phyloP scores from a whole-genome alignment of 2,329 filamentous ascomycete genomes.

The Colletotrichum agaves region DNA sequence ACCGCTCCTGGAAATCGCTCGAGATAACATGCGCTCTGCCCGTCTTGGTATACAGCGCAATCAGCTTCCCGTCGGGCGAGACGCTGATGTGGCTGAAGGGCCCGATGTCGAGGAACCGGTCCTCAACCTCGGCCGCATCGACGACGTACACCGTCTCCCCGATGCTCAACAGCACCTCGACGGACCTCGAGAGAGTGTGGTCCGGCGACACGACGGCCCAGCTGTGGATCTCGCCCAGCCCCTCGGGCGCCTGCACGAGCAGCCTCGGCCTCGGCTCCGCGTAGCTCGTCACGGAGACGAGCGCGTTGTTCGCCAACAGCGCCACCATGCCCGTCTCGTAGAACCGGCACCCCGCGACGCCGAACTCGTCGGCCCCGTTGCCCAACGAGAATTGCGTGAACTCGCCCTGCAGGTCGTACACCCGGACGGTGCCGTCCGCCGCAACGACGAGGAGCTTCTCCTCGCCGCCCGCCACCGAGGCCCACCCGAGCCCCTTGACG shows the following conservation, averaged over 20 bases:
- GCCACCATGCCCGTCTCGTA: constrained; percentile 94
- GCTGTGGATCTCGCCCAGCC: constrained; percentile 82
- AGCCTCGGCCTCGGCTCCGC: constrained; percentile 88
- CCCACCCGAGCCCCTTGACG: constrained; percentile 93
- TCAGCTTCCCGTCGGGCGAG: constrained; percentile 89
- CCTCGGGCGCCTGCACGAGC: constrained; percentile 80
- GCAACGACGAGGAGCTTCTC: constrained; percentile 91
- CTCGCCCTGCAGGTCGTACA: constrained; percentile 92
- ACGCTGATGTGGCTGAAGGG: constrained; percentile 92
- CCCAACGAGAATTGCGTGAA: constrained; percentile 95
- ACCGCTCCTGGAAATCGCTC: constrained; percentile 91
- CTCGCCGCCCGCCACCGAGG: constrained; percentile 69
- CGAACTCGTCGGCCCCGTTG: constrained; percentile 86
- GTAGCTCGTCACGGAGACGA: constrained; percentile 90
- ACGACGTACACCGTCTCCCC: constrained; percentile 85
- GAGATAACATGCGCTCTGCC: constrained; percentile 93
- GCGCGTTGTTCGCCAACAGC: constrained; percentile 85
- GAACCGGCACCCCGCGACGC: constrained; percentile 89
- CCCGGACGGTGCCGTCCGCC: constrained; percentile 88
- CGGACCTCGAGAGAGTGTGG: constrained; percentile 89
- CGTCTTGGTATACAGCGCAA: constrained; percentile 86
- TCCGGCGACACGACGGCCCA: constrained; percentile 92
- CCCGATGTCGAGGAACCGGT: constrained; percentile 89
- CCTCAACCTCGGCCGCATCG: constrained; percentile 90
- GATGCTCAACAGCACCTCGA: constrained; percentile 91